Evolutionary conservation across 2,329 filamentous ascomycete species (phyloP).

Genomic region (Fusarium sacchari): DNA sequence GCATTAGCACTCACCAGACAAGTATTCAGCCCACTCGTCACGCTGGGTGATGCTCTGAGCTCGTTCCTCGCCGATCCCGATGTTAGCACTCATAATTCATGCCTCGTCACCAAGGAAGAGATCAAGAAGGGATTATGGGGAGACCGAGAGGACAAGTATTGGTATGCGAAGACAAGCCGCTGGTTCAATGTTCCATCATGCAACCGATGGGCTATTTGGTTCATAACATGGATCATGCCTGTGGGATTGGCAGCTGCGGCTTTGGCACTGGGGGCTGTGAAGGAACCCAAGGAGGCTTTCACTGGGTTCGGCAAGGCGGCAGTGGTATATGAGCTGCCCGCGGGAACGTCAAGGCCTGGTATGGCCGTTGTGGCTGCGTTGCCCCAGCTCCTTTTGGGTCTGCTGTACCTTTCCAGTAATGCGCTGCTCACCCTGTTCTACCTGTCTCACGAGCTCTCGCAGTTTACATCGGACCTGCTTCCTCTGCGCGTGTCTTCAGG

Average conservation of each 20-base stretch:
- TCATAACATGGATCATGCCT: conserved; percentile 52
- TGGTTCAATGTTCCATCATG: conserved; percentile 59
- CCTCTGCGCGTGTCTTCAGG: conserved; percentile 59
- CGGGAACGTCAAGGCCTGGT: conserved; percentile 40
- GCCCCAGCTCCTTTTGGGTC: conserved; percentile 60
- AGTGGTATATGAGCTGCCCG: conserved; percentile 48
- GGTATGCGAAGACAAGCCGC: conserved; percentile 52
- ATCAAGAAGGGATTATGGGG: conserved; percentile 57
- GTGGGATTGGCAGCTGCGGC: conserved; percentile 52
- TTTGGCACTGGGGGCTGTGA: conserved; percentile 51
- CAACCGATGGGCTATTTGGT: conserved; percentile 55
- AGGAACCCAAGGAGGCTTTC: conserved; percentile 44
- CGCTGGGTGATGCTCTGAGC: conserved; percentile 61
- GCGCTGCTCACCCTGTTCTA: conserved; percentile 59
- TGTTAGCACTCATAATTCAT: conserved; percentile 54
- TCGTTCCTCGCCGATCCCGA: conserved; percentile 61
- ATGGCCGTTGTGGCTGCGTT: conserved; percentile 55
- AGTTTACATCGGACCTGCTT: conserved; percentile 50
- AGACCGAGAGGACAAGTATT: conserved; percentile 55
- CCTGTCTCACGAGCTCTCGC: conserved; percentile 61
- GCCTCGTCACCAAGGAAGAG: conserved; percentile 59
- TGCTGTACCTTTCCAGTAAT: conserved; percentile 60
- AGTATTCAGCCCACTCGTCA: conserved; percentile 57
- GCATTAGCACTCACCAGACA: conserved; percentile 48
- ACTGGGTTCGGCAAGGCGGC: conserved; percentile 53